phyloP scores from a whole-genome alignment of 768 basidiomycete species.

The Panus rudis region DNA sequence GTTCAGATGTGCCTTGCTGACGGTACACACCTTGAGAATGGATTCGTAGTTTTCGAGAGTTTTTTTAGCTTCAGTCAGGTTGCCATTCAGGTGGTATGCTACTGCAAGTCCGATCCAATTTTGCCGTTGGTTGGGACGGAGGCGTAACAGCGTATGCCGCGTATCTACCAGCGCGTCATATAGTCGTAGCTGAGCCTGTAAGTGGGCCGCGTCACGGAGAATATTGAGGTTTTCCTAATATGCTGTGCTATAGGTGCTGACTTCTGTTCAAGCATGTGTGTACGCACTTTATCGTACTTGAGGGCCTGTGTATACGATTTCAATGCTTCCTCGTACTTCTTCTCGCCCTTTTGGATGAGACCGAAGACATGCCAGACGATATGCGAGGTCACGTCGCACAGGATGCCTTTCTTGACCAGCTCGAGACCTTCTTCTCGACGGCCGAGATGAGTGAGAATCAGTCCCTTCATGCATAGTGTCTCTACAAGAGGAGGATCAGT shows the following conservation, averaged over 20 bases:
- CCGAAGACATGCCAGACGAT: slow-evolving; percentile 99
- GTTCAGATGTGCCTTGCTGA: background rate
- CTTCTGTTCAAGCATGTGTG: background rate
- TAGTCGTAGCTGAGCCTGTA: slow-evolving; percentile 82
- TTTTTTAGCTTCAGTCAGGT: slow-evolving; percentile 59
- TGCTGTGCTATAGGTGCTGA: slow-evolving; percentile 1
- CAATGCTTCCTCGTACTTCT: slow-evolving; percentile 90
- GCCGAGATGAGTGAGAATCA: slow-evolving; percentile 76
- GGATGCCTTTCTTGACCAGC: slow-evolving; percentile 78
- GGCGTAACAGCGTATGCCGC: slow-evolving; percentile 68
- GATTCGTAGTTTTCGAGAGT: slow-evolving; percentile 67
- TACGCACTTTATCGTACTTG: slow-evolving; percentile 76
- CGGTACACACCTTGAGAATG: slow-evolving; percentile 58
- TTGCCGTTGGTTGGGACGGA: slow-evolving; percentile 76
- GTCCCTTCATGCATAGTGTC: slow-evolving; percentile 94
- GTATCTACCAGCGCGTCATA: slow-evolving; percentile 77
- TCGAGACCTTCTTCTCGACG: slow-evolving; percentile 76
- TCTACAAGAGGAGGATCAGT: slow-evolving; percentile 40
- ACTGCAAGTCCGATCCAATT: slow-evolving; percentile 90
- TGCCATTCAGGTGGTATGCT: slow-evolving; percentile 80
- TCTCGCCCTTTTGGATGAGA: slow-evolving; percentile 88
- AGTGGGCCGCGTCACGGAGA: slow-evolving; percentile 79
- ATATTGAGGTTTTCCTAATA: slow-evolving; percentile 89
- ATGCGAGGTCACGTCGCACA: slow-evolving; percentile 77
- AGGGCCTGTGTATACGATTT: slow-evolving; percentile 90